These are phyloP conservation scores for Cornus suecica DNA, from an alignment of 148 eudicot genomes.

Conservation along the genomic window DNA sequence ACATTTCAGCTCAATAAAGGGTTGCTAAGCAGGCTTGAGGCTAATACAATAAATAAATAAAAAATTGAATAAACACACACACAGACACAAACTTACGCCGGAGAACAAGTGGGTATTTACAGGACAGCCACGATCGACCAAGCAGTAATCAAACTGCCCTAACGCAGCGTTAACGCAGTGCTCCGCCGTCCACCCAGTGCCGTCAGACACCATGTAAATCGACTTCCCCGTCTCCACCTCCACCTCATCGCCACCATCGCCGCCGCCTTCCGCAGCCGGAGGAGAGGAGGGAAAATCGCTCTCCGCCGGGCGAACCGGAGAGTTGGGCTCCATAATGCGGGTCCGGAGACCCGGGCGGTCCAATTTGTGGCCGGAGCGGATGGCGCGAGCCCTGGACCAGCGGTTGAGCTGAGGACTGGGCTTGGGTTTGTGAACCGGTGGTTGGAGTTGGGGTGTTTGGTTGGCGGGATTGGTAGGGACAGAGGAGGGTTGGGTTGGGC, in stretches of 20 bases:
- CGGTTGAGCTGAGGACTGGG: conserved; percentile 65
- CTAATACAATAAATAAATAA: too few relatives aligned
- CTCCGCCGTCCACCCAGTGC: conserved; percentile 97
- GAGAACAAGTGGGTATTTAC: conserved; percentile 90
- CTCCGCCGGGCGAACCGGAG: neutral
- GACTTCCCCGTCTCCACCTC: conserved; percentile 35
- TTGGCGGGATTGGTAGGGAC: neutral
- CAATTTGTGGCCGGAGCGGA: conserved; percentile 63
- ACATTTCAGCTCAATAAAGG: neutral
- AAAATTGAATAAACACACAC: too few relatives aligned
- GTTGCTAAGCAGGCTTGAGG: neutral
- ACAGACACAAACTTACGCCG: conserved; percentile 44
- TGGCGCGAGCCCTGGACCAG: conserved; percentile 80
- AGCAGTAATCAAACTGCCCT: conserved; percentile 87
- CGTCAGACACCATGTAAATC: conserved; percentile 86
- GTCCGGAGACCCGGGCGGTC: conserved; percentile 33
- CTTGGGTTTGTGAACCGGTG: conserved; percentile 33
- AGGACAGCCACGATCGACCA: conserved; percentile 79
- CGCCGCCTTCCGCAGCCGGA: neutral
- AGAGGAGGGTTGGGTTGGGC: neutral
- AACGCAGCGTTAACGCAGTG: conserved; percentile 81
- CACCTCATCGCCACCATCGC: conserved; percentile 19
- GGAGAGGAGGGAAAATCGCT: neutral
- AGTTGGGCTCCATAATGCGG: neutral
- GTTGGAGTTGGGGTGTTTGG: conserved; percentile 18